Evolutionary conservation across 2,329 filamentous ascomycete genomes (phyloP), one percentile per base, ranked within the genome.

Genomic region (Beauveria pseudobassiana): DNA sequence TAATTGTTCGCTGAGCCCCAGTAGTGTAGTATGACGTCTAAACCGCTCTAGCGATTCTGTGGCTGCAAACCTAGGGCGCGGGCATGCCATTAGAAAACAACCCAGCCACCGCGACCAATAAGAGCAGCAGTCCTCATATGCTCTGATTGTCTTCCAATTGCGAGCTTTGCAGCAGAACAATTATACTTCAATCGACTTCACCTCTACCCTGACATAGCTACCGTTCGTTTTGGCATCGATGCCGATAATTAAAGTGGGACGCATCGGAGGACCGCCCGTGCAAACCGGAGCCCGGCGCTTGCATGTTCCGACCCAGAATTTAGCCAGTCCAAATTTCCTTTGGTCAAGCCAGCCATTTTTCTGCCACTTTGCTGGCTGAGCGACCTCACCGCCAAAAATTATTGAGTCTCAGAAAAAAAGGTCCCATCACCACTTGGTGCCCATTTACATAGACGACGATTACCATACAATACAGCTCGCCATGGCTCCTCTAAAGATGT

Each of bases 401-500:
- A 53, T 45, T 38, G 54, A 58, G 61, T 7, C 26, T 48, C 22
- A n/a, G 48, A 48, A 62, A 62, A 54, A 57, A 57, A 54, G 34
- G 22, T 43, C 14, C 40, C 28, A 18, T 51, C 46, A 16, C 14
- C 38, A 38, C 14, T n/a, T 57, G 54, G 6, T 42, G 42, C 50
- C 42, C 49, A n/a, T 26, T 28, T 42, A 26, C 34, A 54, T 18
- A 30, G 46, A 51, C 16, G 30, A 50, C 20, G 20, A 62, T 58
- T 59, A 56, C 65, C 64, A 49, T 63, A 66, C 66, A 60, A 65
- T 65, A 60, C 45, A 54, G 61, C 45, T 34, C 64, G 72, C 63
- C 64, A 79, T 78, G 77, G 72, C 75, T 28, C 71, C 63, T 77
- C 76, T 62, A 78, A 76, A 66, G 71, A 76, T 63, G 67, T 78